A percentile compares a stretch with the other conserved stretches of the same genome.
These are phyloP conservation scores for Penicillium sp. DNA, from an alignment of 2,329 filamentous ascomycete species.

Conservation along the genomic window DNA sequence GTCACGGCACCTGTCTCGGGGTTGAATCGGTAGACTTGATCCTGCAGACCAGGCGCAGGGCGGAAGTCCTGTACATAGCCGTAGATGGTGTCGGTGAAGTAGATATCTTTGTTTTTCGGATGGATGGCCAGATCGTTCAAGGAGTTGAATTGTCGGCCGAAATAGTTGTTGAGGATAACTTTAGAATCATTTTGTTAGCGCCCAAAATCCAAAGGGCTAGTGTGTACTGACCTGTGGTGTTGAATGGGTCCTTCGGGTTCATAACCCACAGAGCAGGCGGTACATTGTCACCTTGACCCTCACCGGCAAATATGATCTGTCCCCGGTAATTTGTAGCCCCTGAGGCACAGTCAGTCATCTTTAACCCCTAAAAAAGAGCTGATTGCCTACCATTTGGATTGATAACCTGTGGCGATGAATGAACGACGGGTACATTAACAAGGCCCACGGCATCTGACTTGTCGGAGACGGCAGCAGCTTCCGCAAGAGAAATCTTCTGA, in stretches of 20 bases:
- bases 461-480: slow-evolving; percentile 14
- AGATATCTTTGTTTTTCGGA: slow-evolving; percentile 18
- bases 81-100: slow-evolving; percentile 21
- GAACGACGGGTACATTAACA: slow-evolving; percentile 6
- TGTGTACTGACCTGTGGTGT: slow-evolving; percentile 11
- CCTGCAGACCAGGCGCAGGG: slow-evolving; percentile 16
- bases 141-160: slow-evolving; percentile 22
- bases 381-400: slow-evolving; percentile 12
- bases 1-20: slow-evolving; percentile 14
- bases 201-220: not conserved
- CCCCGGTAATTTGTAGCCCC: slow-evolving; percentile 15
- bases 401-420: slow-evolving; percentile 8
- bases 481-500: slow-evolving; percentile 14
- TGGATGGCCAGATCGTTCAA: slow-evolving; percentile 20
- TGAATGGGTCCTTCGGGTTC: slow-evolving; percentile 19
- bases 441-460: slow-evolving; percentile 12
- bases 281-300: slow-evolving; percentile 16
- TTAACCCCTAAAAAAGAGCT: not conserved
- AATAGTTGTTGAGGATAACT: slow-evolving; percentile 23
- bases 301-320: slow-evolving; percentile 13
- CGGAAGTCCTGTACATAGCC: slow-evolving; percentile 21
- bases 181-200: not conserved
- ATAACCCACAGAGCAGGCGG: slow-evolving; percentile 18
- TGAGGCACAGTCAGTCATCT: not conserved
- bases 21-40: slow-evolving; percentile 19